phyloP scores from a whole-genome alignment of 371 early-diverging fungal genomes.

The Gilbertella persicaria region DNA sequence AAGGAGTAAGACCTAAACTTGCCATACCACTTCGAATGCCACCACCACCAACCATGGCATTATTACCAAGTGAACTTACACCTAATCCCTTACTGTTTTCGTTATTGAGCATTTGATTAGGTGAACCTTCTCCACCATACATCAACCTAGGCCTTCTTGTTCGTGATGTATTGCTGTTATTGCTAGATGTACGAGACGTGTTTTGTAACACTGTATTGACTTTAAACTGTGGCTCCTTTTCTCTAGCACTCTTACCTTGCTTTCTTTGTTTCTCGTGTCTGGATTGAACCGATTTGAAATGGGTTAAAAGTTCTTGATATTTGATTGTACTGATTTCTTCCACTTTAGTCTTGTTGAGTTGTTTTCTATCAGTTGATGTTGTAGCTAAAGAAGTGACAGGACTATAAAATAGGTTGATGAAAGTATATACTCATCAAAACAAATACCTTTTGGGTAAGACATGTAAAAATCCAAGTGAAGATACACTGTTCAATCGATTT shows the following conservation, averaged over 20 bases:
- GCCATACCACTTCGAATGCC: conserved; percentile 29
- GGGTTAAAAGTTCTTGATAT: conserved; percentile 58
- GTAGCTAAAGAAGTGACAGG: conserved; percentile 10
- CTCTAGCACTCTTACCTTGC: conserved; percentile 25
- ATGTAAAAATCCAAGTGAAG: conserved; percentile 63
- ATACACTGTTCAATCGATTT: conserved; percentile 81
- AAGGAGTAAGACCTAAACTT: conserved; percentile 17
- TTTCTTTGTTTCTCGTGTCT: conserved; percentile 59
- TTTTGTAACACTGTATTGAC: conserved; percentile 21
- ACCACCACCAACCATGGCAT: background rate
- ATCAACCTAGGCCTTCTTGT: conserved; percentile 16
- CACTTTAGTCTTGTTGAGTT: conserved; percentile 12
- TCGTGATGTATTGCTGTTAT: background rate
- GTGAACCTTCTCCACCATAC: conserved; percentile 9
- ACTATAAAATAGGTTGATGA: background rate
- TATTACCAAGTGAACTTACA: background rate
- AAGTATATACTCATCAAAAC: background rate
- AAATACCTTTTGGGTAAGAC: conserved; percentile 56
- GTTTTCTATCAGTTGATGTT: conserved; percentile 13
- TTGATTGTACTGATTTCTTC: conserved; percentile 35
- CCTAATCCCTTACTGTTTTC: conserved; percentile 21
- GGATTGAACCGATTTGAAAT: conserved; percentile 61
- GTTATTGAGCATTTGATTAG: background rate
- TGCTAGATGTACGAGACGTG: conserved; percentile 13
- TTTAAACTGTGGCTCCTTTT: background rate